Base-by-base conservation (phyloP, 1,284 basidiomycete genomes). In the Cystobasidiaceae sp. region DNA sequence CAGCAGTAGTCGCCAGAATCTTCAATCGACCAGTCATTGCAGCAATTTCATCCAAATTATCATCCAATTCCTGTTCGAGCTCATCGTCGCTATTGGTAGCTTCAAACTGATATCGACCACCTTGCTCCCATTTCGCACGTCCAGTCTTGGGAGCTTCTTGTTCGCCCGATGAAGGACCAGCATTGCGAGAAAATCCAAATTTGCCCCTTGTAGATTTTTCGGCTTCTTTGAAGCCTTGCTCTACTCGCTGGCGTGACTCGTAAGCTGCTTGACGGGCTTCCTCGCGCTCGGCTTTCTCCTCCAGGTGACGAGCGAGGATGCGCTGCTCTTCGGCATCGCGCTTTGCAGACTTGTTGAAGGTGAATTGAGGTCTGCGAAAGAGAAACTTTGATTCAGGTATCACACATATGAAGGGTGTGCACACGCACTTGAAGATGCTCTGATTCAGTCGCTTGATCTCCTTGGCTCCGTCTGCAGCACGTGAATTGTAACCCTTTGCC, bases 81-180 rank as follows among this genome's bases (percentile, higher is more conserved):
- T 97, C 93, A 74, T 98, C 93, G 74, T 99, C 96, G n/a, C 89
- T 92, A 17, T 84, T 89, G 37, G 86, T 89, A n/a, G 86, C 86
- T 71, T 98, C 94, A 73, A 97, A 97, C 77, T 97, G 93, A 77
- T 86, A 98, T 30, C 89, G 83, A 82, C 78, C 15, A 75, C 74
- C 58, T 46, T 63, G 54, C 51, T 56, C 60, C 60, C 45, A 64
- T 63, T 67, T 61, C 6, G 44, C 54, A 30, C 68, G 33, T 19
- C 56, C 54, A 43, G 41, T 63, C 46, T 41, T 61, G 3, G 50
- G 41, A 27, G 39, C 48, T 7, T 80, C 82, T 25, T 82, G 83
- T 25, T 78, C n/a, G n/a, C n/a, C n/a, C n/a, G n/a, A n/a, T n/a
- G n/a, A n/a, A n/a, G n/a, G 78, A n/a, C 81, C 80, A 9, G 77